phyloP scores from a whole-genome alignment of 208 protist genomes.

The Trypanosoma theileri region DNA sequence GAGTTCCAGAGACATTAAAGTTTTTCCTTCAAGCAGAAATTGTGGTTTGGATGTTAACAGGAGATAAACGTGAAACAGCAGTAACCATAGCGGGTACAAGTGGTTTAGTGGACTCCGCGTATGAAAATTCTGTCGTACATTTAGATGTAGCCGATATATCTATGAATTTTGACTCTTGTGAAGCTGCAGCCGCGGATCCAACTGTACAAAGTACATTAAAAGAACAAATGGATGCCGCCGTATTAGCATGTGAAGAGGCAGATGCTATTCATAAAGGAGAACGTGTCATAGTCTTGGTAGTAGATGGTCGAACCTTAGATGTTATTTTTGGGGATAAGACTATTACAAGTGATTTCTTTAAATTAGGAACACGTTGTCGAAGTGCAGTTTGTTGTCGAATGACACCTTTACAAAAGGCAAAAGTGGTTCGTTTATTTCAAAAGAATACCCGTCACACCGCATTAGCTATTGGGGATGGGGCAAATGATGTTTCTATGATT shows the following conservation, averaged over 20 bases:
- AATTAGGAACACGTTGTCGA: conserved; percentile 52
- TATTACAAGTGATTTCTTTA: conserved; percentile 58
- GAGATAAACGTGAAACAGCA: conserved; percentile 98
- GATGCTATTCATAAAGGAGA: conserved; percentile 1
- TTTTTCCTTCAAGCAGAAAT: conserved; percentile 84
- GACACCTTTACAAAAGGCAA: conserved; percentile 89
- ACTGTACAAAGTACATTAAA: neutral
- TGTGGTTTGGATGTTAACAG: conserved; percentile 97
- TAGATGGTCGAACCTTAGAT: conserved; percentile 78
- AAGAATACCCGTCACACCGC: conserved; percentile 78
- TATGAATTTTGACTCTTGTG: conserved; percentile 31
- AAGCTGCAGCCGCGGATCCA: neutral
- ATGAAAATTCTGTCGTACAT: conserved; percentile 34
- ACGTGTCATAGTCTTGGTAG: conserved; percentile 56
- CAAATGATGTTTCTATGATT: conserved; percentile 98
- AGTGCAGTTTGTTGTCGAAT: conserved; percentile 89
- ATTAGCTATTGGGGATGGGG: conserved; percentile 97
- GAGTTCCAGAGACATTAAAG: conserved; percentile 91
- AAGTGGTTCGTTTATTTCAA: conserved; percentile 91
- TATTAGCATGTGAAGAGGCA: conserved; percentile 2
- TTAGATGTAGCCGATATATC: conserved; percentile 45
- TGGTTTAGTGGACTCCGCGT: conserved; percentile 33
- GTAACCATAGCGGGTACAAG: conserved; percentile 93
- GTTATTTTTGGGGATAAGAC: conserved; percentile 54
- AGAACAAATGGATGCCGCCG: conserved; percentile 14